Conservation (phyloP, 768 basidiomycete genomes). For the Heimioporus sp. region DNA sequence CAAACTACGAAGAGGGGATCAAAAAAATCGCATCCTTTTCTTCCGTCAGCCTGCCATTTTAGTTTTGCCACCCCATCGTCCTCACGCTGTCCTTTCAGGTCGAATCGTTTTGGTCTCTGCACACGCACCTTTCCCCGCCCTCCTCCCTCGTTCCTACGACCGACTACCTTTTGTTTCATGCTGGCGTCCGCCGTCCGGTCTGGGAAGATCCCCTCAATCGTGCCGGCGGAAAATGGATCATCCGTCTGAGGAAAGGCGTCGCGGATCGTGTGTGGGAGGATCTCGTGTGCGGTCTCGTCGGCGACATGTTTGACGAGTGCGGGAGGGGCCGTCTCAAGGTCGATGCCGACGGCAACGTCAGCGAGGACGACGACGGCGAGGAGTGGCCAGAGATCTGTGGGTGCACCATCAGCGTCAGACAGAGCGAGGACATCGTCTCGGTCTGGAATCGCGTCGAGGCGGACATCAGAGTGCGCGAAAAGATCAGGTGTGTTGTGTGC, state of each 20-base stretch:
- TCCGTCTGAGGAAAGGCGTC: constrained; percentile 88
- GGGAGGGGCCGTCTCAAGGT: constrained; percentile 30
- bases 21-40: constrained; percentile 89
- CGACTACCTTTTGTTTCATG: constrained; percentile 91
- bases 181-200: constrained; percentile 80
- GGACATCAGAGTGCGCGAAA: constrained; percentile 72
- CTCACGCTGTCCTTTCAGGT: constrained; percentile 47
- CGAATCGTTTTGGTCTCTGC: constrained; percentile 94
- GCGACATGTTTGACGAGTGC: constrained; percentile 84
- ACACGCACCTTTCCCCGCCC: constrained; percentile 87
- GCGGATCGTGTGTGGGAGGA: constrained; percentile 92
- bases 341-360: constrained; percentile 34
- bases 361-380: constrained; percentile 34
- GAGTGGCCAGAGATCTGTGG: constrained; percentile 88
- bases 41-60: constrained; percentile 52
- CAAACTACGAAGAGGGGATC: constrained; percentile 93
- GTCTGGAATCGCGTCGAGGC: constrained; percentile 88
- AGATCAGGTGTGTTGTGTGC: constrained; percentile 70
- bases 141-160: constrained; percentile 85
- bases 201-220: constrained; percentile 95
- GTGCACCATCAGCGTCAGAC: constrained; percentile 90
- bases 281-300: constrained; percentile 80
- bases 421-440: constrained; percentile 91
- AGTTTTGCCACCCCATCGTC: background rate
- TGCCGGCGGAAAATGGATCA: constrained; percentile 91